Evolutionary conservation across 176 grass and related monocot genomes (phyloP), one percentile per base, ranked within the genome.

Genomic region (Dactylis glomerata): DNA sequence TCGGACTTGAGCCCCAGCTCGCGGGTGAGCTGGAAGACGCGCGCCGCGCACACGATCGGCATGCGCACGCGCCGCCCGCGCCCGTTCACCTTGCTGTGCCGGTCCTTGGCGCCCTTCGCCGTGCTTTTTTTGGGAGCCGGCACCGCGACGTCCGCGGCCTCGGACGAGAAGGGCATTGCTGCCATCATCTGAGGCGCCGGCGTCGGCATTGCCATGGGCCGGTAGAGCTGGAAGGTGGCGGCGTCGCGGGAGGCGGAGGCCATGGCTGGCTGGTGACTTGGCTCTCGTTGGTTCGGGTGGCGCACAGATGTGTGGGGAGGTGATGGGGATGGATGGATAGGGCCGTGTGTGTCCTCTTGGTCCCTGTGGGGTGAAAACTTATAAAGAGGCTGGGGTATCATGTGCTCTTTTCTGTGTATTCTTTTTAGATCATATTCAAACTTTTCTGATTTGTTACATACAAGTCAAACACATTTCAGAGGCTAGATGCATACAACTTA

Each of bases 1-100:
- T 97, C 95, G 4, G 95, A 97, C 83, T 97, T 97, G 86, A 92
- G 92, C 34, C 95, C 95, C 67, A 97, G 88, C 87, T 97, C 95
- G 54, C 95, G 90, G 49, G 92, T 97, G 26, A 97, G 84, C 85
- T 97, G 95, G 90, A 97, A 97, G 68, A 95, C 95, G 54, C 95
- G 90, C 33, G 95, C 95, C 45, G 95, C 95, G 73, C 95, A 97
- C 45, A 97, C 88, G 75, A 97, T 97, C 77, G 95, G 95, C 95
- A 97, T 95, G 66, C 95, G 95, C 85, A 97, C 93, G 64, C 95
- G 92, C 26, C 95, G 82, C 6, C 95, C 95, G 57, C 95, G 88
- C 10, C 95, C 95, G 74, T 97, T 93, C 57, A 97, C 92, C 92
- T 97, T 97, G 84, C 88, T 97, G 86, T 97, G 95, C 33, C 90